Evolutionary conservation across 805 yeast species (phyloP).

Genomic region (Huiozyma sinensis): DNA sequence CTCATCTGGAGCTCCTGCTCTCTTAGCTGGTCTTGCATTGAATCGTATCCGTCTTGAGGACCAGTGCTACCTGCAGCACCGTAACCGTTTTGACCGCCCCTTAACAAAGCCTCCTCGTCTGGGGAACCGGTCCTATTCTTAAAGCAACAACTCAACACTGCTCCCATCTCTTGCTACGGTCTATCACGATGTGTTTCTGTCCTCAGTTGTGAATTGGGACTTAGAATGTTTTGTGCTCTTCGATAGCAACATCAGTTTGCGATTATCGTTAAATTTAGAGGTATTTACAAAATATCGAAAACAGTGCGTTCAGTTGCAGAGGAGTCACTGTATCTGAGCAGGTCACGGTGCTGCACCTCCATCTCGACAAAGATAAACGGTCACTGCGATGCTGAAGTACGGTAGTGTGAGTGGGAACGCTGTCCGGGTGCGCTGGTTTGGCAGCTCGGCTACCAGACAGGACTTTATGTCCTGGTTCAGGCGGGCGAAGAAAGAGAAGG

Average conservation of each 20-base stretch:
- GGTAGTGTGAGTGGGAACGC: not conserved
- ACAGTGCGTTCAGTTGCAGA: too few relatives aligned
- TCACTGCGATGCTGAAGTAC: too few relatives aligned
- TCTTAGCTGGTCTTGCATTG: constrained; percentile 13
- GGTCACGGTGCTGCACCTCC: too few relatives aligned
- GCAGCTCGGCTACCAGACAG: not conserved
- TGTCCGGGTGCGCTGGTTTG: not conserved
- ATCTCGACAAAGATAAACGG: too few relatives aligned
- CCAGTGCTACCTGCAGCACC: not conserved
- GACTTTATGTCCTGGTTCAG: constrained; percentile 34
- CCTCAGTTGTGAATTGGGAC: too few relatives aligned
- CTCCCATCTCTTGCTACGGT: constrained; percentile 16
- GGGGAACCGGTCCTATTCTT: constrained; percentile 7
- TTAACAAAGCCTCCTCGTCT: constrained; percentile 21
- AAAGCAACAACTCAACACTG: constrained; percentile 20
- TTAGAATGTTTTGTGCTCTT: too few relatives aligned
- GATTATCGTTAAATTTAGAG: too few relatives aligned
- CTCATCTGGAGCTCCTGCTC: constrained; percentile 16
- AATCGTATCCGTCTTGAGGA: constrained; percentile 9
- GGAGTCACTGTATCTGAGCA: too few relatives aligned
- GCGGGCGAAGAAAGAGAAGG: constrained; percentile 19
- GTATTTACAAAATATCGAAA: too few relatives aligned
- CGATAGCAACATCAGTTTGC: too few relatives aligned
- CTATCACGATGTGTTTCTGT: too few relatives aligned
- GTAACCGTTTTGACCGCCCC: constrained; percentile 12